phyloP scores from a whole-genome alignment of 108 stramenopile genomes.

The Nitzschia palea region DNA sequence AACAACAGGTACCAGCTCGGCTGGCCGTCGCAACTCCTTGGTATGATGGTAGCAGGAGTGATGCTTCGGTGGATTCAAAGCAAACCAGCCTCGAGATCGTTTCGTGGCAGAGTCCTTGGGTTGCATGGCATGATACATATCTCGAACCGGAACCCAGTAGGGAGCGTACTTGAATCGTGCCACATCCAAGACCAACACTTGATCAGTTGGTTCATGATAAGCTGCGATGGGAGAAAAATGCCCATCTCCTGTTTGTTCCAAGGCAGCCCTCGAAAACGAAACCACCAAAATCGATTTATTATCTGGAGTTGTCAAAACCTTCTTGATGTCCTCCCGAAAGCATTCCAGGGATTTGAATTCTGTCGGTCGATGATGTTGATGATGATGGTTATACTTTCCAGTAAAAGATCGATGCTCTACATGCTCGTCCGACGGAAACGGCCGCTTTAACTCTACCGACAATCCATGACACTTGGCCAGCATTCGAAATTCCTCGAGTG shows the following conservation, averaged over 20 bases:
- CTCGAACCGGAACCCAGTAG: slow-evolving; percentile 84
- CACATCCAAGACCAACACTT: slow-evolving; percentile 82
- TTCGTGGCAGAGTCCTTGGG: slow-evolving; percentile 77
- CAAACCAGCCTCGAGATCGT: slow-evolving; percentile 82
- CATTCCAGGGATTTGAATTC: slow-evolving; percentile 36
- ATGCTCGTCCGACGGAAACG: slow-evolving; percentile 12
- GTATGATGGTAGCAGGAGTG: slow-evolving; percentile 12
- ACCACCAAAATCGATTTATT: slow-evolving; percentile 40
- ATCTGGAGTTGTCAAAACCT: slow-evolving; percentile 44
- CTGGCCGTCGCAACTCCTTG: slow-evolving; percentile 54
- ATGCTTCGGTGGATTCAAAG: slow-evolving; percentile 57
- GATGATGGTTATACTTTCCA: neutral
- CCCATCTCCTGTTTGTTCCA: slow-evolving; percentile 93
- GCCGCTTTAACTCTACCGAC: slow-evolving; percentile 53
- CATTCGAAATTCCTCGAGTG: slow-evolving; percentile 63
- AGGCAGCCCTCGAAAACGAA: slow-evolving; percentile 67
- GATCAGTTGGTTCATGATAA: slow-evolving; percentile 68
- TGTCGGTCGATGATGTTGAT: neutral
- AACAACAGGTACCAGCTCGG: slow-evolving; percentile 58
- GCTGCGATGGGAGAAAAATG: slow-evolving; percentile 94
- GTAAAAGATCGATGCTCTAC: neutral
- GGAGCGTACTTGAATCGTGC: slow-evolving; percentile 93
- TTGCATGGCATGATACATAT: slow-evolving; percentile 52
- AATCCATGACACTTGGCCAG: slow-evolving; percentile 79
- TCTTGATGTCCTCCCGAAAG: slow-evolving; percentile 59